phyloP scores from a whole-genome alignment of 345 rosid genomes.

The Eucalyptus sp. region DNA sequence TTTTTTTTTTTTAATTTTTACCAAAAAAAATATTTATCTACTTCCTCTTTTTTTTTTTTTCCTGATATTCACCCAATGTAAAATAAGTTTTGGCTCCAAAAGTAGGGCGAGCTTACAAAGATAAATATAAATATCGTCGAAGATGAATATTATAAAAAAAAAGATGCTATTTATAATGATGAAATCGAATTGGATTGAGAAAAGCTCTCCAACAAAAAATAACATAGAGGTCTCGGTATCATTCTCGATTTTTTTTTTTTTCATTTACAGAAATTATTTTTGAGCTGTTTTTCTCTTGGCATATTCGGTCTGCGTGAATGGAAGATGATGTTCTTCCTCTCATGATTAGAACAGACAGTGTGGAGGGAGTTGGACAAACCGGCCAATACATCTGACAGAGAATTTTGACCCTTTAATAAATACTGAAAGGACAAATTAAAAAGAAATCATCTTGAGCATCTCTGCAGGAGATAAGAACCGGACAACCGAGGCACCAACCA shows the following conservation, averaged over 20 bases:
- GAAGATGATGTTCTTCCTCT: not conserved
- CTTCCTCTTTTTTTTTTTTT: no score
- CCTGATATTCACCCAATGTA: not conserved
- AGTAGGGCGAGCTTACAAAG: accelerated
- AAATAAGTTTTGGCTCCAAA: not conserved
- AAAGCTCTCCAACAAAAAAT: not conserved
- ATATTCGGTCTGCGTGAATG: not conserved
- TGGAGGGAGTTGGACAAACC: not conserved
- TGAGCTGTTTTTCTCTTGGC: not conserved
- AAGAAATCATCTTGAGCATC: not conserved
- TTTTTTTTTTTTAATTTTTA: no score
- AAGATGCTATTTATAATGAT: not conserved
- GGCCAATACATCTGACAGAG: not conserved
- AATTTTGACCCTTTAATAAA: not conserved
- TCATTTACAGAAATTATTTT: not conserved
- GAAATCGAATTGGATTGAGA: not conserved
- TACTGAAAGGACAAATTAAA: not conserved
- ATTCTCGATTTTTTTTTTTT: not conserved
- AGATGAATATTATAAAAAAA: no score
- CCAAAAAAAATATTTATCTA: no score
- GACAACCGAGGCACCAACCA: not conserved
- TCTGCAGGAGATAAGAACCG: not conserved
- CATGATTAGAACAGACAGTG: not conserved
- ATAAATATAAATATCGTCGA: accelerated
- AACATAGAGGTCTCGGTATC: no score